Base-by-base conservation (phyloP, 139 green algal genomes). In the Coelastrella sp. region DNA sequence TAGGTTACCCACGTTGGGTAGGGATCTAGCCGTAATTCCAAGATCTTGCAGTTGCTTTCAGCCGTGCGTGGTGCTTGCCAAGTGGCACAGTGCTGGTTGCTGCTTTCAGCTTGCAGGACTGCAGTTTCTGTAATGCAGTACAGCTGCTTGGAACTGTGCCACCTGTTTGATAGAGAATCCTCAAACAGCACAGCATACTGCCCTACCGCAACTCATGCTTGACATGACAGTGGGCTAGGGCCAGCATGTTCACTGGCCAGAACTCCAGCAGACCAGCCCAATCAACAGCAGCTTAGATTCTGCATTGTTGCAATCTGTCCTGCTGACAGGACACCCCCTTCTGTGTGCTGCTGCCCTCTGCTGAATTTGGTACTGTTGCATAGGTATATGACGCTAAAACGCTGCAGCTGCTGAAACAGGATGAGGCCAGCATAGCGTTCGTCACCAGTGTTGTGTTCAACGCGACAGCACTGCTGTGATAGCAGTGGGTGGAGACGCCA, bases 401-500 rank as follows among this genome's bases (percentile, higher is more conserved):
- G 54, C 65, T 82, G 61, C 10, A 80, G 88, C 20, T 84, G 3
- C 32, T 84, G 0, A 23, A 66, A 7, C 68, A 91, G 68, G 65
- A 75, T 3, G 19, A 83, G 88, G 88, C 58, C 80, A 91, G 80
- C 80, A 91, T 88, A 5, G 80, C 71, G 0, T 91, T 91, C 59
- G 88, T 91, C n/a, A 85, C 47, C 47, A 32, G 59, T 65, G 88
- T 77, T 3, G 32, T 17, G 2, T 91, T 91, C 73, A 76, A 66
- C 16, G 71, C 20, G 80, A 91, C 73, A 71, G 85, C 23, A 83
- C 54, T 6, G 65, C 65, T 10, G 68, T 88, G 5, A 87, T 91
- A 19, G 80, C 80, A 57, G 88, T 91, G n/a, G 88, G 88, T 71
- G 88, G 80, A 5, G 88, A 91, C 58, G 88, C 88, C 80, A 91